phyloP scores from a whole-genome alignment of 805 yeast species.

The Metschnikowia cerradonensis region DNA sequence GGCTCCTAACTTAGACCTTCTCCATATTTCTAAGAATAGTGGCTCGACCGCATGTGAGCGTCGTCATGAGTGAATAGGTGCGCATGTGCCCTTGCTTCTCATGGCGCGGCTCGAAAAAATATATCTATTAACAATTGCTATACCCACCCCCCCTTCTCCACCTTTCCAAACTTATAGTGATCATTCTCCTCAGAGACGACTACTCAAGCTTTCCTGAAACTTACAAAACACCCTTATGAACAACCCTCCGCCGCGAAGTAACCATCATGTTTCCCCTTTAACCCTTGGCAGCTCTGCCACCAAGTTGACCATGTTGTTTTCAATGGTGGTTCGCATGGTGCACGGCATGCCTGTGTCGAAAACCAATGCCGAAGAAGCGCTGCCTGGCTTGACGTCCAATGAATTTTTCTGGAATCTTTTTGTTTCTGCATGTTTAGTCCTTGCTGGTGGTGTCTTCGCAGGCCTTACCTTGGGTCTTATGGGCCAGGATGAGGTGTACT shows the following conservation, averaged over 20 bases:
- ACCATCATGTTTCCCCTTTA: slow-evolving; percentile 23
- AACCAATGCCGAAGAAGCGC: slow-evolving; percentile 11
- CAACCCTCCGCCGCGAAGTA: slow-evolving; percentile 26
- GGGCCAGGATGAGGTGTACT: slow-evolving; percentile 97
- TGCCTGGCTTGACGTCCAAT: slow-evolving; percentile 24
- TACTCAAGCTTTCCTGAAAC: background rate
- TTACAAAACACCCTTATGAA: slow-evolving; percentile 11
- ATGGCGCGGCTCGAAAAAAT: background rate
- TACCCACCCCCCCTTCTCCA: background rate
- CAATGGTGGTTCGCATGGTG: slow-evolving; percentile 31
- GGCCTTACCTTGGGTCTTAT: slow-evolving; percentile 91
- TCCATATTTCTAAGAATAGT: background rate
- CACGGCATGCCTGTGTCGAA: slow-evolving; percentile 31
- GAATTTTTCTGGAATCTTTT: slow-evolving; percentile 46
- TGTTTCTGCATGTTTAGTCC: slow-evolving; percentile 57
- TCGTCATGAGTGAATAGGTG: background rate
- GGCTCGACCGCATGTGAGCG: background rate
- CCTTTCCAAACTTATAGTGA: background rate
- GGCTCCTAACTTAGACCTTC: no score
- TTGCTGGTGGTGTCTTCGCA: slow-evolving; percentile 87
- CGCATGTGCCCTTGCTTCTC: background rate
- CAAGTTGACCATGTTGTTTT: slow-evolving; percentile 29
- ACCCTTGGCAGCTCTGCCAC: slow-evolving; percentile 23
- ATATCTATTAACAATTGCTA: background rate
- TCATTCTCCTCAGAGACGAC: background rate